A percentile compares a stretch with the other conserved stretches of the same genome.
Evolutionary conservation across 495 filamentous ascomycete species (phyloP).

Genomic region (Halenospora varia): DNA sequence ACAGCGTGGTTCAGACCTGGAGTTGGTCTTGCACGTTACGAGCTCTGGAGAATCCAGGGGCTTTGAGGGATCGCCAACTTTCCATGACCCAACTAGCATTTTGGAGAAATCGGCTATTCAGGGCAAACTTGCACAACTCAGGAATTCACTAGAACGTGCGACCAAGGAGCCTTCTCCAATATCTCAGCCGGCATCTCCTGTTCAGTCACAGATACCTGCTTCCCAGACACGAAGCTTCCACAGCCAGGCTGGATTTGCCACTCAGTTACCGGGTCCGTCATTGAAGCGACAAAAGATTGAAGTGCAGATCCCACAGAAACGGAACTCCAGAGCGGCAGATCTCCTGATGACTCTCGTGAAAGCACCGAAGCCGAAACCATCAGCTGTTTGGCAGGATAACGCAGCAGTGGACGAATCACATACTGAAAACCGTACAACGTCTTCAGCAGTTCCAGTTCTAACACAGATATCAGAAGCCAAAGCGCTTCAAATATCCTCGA

Average conservation of each 20-base stretch:
- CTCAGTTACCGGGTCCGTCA: not conserved
- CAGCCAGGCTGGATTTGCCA: conserved; percentile 10
- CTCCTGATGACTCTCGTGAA: not conserved
- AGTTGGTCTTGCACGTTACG: conserved; percentile 5
- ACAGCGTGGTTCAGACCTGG: not conserved
- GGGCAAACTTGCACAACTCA: not conserved
- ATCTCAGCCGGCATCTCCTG: conserved; percentile 1
- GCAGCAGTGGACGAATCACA: no score
- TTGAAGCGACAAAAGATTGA: not conserved
- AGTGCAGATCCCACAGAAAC: not conserved
- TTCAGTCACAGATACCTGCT: conserved; percentile 3
- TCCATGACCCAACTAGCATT: conserved; percentile 7
- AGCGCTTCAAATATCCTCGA: not conserved
- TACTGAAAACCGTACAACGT: not conserved
- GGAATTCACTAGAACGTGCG: not conserved
- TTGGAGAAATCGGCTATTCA: not conserved
- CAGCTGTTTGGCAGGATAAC: not conserved
- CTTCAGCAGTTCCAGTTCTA: not conserved
- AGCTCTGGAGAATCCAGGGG: conserved; percentile 14
- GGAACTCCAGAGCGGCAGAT: not conserved
- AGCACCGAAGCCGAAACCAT: not conserved
- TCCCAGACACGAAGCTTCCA: not conserved
- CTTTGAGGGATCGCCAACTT: conserved; percentile 5
- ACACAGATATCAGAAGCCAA: not conserved
- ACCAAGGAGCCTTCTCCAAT: not conserved